Base-by-base conservation (phyloP, 306 rosid species). In the Inga leiocalycina region DNA sequence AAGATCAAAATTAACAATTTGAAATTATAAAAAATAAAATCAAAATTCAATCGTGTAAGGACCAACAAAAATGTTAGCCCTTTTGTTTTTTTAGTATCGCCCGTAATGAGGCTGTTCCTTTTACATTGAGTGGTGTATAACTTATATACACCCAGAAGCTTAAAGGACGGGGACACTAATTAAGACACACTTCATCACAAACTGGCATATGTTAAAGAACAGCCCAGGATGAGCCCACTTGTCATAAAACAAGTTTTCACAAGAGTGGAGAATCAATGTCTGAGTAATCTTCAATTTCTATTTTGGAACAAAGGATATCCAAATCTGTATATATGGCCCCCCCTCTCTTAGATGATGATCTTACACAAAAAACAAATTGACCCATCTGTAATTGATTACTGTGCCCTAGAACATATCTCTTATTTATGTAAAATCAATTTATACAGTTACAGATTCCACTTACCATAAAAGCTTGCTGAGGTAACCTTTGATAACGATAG, bases 341-440 rank as follows among this genome's bases (percentile, higher is more conserved):
- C 75, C 90, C 88, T 70, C 54, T 74, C 85, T 27, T 76, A 88
- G 92, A 91, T 87, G 85, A 86, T 86, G 93, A 91, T 94, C 72
- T 80, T 82, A 88, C 94, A 24, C 86, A 35, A 80, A 76, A 74
- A 88, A 73, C 59, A 86, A 84, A 83, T 84, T 81, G 85, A 91
- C 88, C 88, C 83, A 79, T 84, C 88, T 85, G 79, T 83, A 81
- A 84, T 93, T 71, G 87, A 85, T 81, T 74, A 76, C 88, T 78
- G 82, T 87, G 88, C 88, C 88, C 91, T 87, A 87, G 80, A 82
- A 64, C 74, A 34, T 72, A 45, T 48, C 62, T 54, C 41, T 76
- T 27, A 70, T 78, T 32, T 22, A 68, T 70, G 71, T 79, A 74
- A 78, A 65, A 75, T 84, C 78, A 82, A 72, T 72, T 69, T 74